These are phyloP conservation scores for Calocybe gangraenosa DNA, from an alignment of 768 basidiomycete species.

Conservation along the genomic window DNA sequence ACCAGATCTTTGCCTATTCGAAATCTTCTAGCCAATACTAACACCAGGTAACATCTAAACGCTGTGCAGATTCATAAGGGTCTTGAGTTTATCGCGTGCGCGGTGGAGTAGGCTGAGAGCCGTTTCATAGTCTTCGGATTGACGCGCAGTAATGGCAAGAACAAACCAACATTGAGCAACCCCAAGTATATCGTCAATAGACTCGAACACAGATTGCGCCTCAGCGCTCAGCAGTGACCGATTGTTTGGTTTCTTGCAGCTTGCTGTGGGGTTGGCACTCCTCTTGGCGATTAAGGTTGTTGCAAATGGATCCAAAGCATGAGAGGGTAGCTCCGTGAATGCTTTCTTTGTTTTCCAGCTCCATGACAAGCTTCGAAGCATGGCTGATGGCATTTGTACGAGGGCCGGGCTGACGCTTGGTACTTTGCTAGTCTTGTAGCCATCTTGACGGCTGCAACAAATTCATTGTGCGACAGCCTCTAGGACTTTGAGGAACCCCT, in stretches of 20 bases:
- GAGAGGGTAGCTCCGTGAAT: not conserved
- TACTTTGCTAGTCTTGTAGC: conserved; percentile 14
- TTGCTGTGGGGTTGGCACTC: not conserved
- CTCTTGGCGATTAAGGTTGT: not conserved
- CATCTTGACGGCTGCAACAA: no score
- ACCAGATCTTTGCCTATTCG: not conserved
- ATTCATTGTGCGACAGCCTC: no score
- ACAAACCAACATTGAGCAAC: not conserved
- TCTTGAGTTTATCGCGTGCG: not conserved
- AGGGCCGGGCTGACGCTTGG: conserved; percentile 16
- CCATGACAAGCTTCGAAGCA: not conserved
- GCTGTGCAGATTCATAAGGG: no score
- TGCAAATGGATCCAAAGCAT: not conserved
- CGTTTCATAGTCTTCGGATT: not conserved
- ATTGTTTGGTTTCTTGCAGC: not conserved
- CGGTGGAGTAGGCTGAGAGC: not conserved
- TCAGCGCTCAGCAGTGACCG: not conserved
- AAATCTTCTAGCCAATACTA: not conserved
- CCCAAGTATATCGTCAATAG: not conserved
- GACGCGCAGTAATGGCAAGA: not conserved
- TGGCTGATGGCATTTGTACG: conserved; percentile 11
- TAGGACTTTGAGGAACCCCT: no score
- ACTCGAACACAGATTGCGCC: not conserved
- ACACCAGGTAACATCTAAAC: not conserved
- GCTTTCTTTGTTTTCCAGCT: not conserved